Base-by-base conservation (phyloP, 371 early-diverging fungal genomes). In the Mucor sp. region DNA sequence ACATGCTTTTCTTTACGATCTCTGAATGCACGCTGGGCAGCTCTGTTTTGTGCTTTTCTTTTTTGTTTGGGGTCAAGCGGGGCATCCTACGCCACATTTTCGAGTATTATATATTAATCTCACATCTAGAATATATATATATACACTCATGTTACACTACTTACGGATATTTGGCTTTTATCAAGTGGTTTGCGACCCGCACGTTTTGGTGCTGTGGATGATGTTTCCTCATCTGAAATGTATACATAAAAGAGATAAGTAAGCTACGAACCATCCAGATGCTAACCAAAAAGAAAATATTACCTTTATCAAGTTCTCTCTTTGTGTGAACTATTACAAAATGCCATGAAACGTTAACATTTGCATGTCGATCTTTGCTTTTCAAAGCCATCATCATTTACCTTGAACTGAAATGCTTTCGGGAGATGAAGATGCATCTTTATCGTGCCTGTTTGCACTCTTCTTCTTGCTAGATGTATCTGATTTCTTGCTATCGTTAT, bases 1-100 rank as follows among this genome's bases (percentile, higher is more conserved):
- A 91, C 84, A 70, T 91, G 87, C 60, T 85, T 79, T 63, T 91
- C 90, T 76, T 89, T 89, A 58, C 93, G 87, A 63, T 92, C 90
- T 55, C 93, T 81, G 70, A 92, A 92, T 0, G 93, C 93, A 14
- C 92, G 80, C 71, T 92, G 93, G 12, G 93, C 93, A 12, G 90
- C 91, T 59, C 93, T 77, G 69, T 92, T 92, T 75, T 92, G 91
- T 9, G 91, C 93, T 21, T 89, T 89, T 62, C 93, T 86, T 69
- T 91, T 91, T 75, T 84, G 80, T 62, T 82, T 82, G 7, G 80
- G 80, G 44, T 82, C 83, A 27, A 62, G 63, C 15, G 62, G 44
- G 9, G 25, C 43, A 25, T 67, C 68, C 68, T 67, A 21, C 47
- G 57, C 44, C 32, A 60, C 32, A 62, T 35, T 55, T 55, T 32